Base-by-base conservation (phyloP, 306 rosid species). In the Cicer judaicum region DNA sequence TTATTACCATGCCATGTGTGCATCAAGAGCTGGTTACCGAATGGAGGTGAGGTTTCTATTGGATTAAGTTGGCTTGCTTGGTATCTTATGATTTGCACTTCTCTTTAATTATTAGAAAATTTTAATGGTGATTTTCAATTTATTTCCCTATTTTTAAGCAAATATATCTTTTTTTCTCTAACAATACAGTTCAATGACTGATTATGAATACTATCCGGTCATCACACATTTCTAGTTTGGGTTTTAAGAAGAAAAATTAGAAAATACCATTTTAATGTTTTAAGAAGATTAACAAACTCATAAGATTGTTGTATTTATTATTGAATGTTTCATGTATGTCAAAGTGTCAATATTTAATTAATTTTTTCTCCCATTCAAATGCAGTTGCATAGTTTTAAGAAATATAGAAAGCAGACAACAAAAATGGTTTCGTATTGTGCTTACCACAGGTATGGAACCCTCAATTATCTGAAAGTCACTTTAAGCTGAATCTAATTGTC, bases 1-100 rank as follows among this genome's bases (percentile, higher is more conserved):
- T 83, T 95, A 95, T 91, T 95, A 89, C 84, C 99, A 95, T 84
- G 98, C 99, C 73, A 95, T 92, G 98, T 95, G 99, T 84, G 99
- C 99, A 64, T 95, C 99, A 78, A 88, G 99, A 72, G 98, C 99
- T 24, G 99, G 99, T 75, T 95, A 92, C 80, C 93, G 97, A 36
- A 95, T 95, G 99, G 99, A 95, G 97, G 99, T 92, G 77, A 82
- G 91, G 49, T 19, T 62, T 75, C 62, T 52, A 65, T 54, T 14
- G 15, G 40, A 53, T 66, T 71, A 73, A 75, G 57, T 38, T 67
- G 15, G 49, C 73, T 50, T 70, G 59, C n/a, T 57, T 72, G 46
- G 50, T 56, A 70, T 52, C 68, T 49, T 54, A 61, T 36, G 56
- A 40, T 55, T 78, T 52, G 40, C 7, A 29, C 10, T 52, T 79